Percentiles rank a stretch among this genome's conserved stretches.
These are phyloP conservation scores for Botryotinia globosa DNA, from an alignment of 2,329 filamentous ascomycete genomes.

Conservation along the genomic window DNA sequence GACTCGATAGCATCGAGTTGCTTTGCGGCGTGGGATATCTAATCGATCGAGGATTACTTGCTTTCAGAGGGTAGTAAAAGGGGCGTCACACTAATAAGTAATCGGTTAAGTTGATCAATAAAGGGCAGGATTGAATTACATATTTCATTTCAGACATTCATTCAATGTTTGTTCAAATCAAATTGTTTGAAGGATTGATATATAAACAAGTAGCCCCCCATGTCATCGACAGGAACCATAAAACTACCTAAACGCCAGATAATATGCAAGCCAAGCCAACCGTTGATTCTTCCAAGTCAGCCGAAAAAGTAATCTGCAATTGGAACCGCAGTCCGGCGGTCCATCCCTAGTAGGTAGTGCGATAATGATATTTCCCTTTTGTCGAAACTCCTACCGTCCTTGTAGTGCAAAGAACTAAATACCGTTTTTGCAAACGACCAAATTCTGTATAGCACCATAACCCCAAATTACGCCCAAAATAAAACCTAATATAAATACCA, in stretches of 20 bases:
- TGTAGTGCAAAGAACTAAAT: background rate
- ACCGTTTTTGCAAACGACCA: constrained; percentile 19
- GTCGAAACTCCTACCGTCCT: constrained; percentile 18
- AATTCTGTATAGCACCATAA: constrained; percentile 1
- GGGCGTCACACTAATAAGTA: background rate
- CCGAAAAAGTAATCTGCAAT: constrained; percentile 8
- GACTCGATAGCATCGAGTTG: constrained; percentile 16
- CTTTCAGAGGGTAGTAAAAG: background rate
- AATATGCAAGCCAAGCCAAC: constrained; percentile 1
- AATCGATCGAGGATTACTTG: background rate
- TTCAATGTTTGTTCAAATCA: background rate
- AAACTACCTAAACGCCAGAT: constrained; percentile 12
- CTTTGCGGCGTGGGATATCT: background rate
- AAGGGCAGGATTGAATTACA: background rate
- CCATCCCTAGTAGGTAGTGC: constrained; percentile 7
- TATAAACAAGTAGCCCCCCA: background rate
- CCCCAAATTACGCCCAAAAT: constrained; percentile 14
- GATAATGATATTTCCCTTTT: constrained; percentile 13
- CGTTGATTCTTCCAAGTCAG: constrained; percentile 7
- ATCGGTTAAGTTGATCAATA: background rate
- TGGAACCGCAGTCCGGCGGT: background rate
- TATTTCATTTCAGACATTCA: background rate
- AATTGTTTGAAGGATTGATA: background rate
- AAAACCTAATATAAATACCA: constrained; percentile 8
- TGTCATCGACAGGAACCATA: background rate